Evolutionary conservation across 1,284 basidiomycete species (phyloP), one percentile per base, ranked within the genome.

Genomic region (Puccinia coronata): DNA sequence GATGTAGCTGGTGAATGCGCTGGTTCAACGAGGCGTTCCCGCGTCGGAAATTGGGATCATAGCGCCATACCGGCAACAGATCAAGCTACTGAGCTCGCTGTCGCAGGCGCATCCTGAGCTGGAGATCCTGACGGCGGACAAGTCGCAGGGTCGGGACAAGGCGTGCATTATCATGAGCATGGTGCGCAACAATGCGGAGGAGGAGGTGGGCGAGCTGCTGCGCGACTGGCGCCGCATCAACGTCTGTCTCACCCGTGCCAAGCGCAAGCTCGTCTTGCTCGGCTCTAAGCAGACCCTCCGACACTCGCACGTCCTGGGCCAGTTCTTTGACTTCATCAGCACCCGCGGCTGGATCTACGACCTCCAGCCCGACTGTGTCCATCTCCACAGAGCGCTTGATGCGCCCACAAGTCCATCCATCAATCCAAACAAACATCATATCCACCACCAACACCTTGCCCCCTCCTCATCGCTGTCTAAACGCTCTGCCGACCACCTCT

Each of bases 151-250:
- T 0, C 88, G 97, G 65, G 97, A 99, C 87, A 99, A 99, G 86
- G 93, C 95, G 71, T 95, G 93, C 84, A 92, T 99, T 82, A 89
- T 99, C 83, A 92, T 99, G 80, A 96, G 93, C 12, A 91, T 98
- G 87, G 95, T 98, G 6, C 89, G 95, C 72, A 94, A 93, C 0
- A 97, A 98, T 84, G 90, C 91, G 70, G 86, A 87, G 0, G 61
- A 67, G 41, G 70, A 72, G 34, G 77, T 82, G 49, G 96, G 97
- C 2, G 95, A 98, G 80, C 89, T 99, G 14, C 88, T 99, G 18
- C 94, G 92, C 83, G 97, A 98, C 86, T 96, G 95, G 93, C 89
- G 96, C 63, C 88, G 97, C 49, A 92, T 98, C 88, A 99, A 99
- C 85, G 97, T 99, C 47, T 93, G 94, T 2, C 93, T 99, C 85